Evolutionary conservation across 2,329 filamentous ascomycete genomes (phyloP).

Genomic region (Ceratocystis albifundus): DNA sequence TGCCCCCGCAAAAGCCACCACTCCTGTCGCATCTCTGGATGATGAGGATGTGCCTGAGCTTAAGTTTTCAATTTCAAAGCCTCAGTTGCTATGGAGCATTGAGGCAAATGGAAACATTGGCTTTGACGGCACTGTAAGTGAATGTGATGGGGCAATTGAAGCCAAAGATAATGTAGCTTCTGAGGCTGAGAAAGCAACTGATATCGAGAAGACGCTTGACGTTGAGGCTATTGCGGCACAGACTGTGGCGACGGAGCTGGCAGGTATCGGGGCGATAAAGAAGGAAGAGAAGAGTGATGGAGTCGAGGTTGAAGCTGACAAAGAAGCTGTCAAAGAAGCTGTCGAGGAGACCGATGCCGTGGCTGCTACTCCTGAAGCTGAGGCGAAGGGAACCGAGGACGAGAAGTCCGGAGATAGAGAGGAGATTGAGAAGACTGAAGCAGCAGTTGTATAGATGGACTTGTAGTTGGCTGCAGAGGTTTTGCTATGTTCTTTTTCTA

Average conservation of each 20-base stretch:
- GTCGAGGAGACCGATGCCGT: background rate
- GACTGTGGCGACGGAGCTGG: constrained; percentile 3
- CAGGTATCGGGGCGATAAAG: background rate
- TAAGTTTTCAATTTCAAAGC: constrained; percentile 36
- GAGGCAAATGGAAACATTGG: constrained; percentile 38
- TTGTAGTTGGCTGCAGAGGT: too few relatives aligned
- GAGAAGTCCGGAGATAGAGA: background rate
- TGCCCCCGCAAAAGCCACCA: constrained; percentile 45
- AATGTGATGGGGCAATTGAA: constrained; percentile 1
- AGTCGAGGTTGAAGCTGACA: background rate
- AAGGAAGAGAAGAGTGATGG: background rate
- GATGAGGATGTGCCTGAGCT: constrained; percentile 29
- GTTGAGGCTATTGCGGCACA: constrained; percentile 7
- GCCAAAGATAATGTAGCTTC: background rate
- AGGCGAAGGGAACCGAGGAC: background rate
- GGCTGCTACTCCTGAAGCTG: background rate
- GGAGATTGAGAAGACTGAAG: background rate
- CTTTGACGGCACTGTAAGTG: constrained; percentile 31
- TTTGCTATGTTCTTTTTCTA: too few relatives aligned
- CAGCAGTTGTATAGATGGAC: constrained; percentile 9
- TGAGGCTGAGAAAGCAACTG: background rate
- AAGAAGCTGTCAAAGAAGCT: background rate
- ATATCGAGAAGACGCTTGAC: background rate
- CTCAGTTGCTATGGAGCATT: constrained; percentile 42
- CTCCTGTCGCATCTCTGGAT: constrained; percentile 30